A percentile compares a stretch with the other conserved stretches of the same genome.
These are phyloP conservation scores for Lachnellula willkommii DNA, from an alignment of 2,329 filamentous ascomycete genomes.

Conservation along the genomic window DNA sequence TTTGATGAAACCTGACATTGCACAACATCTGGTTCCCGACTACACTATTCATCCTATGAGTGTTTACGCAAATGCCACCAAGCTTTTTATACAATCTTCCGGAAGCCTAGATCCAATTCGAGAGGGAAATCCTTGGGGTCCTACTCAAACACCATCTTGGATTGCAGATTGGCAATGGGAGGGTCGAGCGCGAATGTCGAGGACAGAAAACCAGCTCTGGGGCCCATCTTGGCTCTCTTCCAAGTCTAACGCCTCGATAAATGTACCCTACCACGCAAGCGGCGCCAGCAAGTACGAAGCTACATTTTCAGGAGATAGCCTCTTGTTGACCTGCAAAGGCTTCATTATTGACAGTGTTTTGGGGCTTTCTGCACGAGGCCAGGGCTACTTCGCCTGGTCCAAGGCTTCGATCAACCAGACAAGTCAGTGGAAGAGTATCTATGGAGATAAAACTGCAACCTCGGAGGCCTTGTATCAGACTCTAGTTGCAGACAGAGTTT, in stretches of 20 bases:
- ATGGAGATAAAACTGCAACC: background rate
- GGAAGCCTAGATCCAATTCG: conserved; percentile 9
- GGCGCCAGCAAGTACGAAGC: background rate
- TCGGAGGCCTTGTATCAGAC: conserved; percentile 10
- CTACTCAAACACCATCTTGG: conserved; percentile 7
- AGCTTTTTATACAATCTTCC: conserved; percentile 7
- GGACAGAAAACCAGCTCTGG: conserved; percentile 6
- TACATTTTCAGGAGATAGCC: conserved; percentile 5
- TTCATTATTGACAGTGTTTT: conserved; percentile 12
- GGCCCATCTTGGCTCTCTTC: conserved; percentile 5
- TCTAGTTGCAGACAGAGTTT: conserved; percentile 10
- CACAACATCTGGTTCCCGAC: conserved; percentile 7
- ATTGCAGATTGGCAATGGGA: conserved; percentile 16
- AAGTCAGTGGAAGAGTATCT: background rate
- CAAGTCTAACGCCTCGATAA: background rate
- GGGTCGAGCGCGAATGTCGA: conserved; percentile 2
- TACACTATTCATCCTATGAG: conserved; percentile 1
- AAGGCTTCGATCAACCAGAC: conserved; percentile 7
- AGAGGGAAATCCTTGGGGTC: conserved; percentile 14
- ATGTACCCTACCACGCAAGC: conserved; percentile 9
- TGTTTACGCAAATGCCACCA: conserved; percentile 7
- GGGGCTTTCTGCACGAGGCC: conserved; percentile 11
- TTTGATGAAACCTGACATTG: conserved; percentile 10
- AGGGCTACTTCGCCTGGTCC: conserved; percentile 12
- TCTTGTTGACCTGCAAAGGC: conserved; percentile 9